Conservation (phyloP, 2,329 filamentous ascomycete genomes). For the Neofusicoccum parvum region DNA sequence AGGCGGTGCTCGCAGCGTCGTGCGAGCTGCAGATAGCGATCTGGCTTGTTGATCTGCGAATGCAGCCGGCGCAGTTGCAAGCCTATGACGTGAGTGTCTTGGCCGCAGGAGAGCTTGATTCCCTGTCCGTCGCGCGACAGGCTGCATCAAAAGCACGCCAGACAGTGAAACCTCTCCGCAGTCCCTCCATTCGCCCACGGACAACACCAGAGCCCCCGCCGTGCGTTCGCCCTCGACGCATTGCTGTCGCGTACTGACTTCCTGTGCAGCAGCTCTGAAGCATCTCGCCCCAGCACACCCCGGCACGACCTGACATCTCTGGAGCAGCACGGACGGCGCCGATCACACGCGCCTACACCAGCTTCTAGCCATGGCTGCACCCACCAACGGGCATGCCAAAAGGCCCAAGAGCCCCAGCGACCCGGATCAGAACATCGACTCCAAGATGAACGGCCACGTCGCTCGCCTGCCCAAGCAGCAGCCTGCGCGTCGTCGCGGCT, state of each 20-base stretch:
- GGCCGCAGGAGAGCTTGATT: conserved; percentile 20
- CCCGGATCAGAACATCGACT: conserved; percentile 25
- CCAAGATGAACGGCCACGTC: conserved; percentile 28
- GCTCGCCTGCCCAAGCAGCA: conserved; percentile 23
- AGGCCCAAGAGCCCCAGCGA: conserved; percentile 35
- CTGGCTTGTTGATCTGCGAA: conserved; percentile 15
- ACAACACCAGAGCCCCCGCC: background rate
- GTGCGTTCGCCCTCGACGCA: background rate
- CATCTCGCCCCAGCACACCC: background rate
- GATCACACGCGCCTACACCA: conserved; percentile 21
- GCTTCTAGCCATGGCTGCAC: conserved; percentile 38
- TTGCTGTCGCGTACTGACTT: background rate
- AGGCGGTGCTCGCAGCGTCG: background rate
- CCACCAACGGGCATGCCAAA: conserved; percentile 41
- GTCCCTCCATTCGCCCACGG: background rate
- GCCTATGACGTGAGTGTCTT: conserved; percentile 21
- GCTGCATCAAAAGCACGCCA: conserved; percentile 8
- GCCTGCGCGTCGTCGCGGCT: conserved; percentile 28
- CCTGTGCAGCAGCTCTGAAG: background rate
- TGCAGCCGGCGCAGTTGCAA: background rate
- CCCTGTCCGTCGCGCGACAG: conserved; percentile 12
- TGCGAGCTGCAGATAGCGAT: conserved; percentile 2
- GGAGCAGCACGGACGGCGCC: conserved; percentile 17
- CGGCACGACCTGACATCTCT: background rate
- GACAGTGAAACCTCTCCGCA: background rate